Base-by-base conservation (phyloP, 352 stramenopile species). In the Globisporangium emineosum region DNA sequence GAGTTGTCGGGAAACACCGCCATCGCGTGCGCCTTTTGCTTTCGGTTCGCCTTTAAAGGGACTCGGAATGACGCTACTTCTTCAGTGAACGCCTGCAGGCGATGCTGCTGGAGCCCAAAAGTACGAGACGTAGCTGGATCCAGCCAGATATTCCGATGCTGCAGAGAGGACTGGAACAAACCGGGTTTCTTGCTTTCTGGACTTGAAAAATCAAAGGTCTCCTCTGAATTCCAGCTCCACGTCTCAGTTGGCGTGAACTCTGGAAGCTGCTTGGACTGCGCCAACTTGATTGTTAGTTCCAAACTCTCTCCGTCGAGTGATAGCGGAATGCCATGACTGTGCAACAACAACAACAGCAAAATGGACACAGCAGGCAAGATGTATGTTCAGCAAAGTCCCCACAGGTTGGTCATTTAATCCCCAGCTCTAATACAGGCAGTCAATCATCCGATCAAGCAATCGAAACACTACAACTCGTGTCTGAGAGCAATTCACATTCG, bases 11-110 rank as follows among this genome's bases (percentile, higher is more conserved):
- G 76, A n/a, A 87, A 78, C 2, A 83, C 70, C 2, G 69, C 66
- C 66, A 92, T 78, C 7, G 66, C 69, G n/a, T 83, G 71, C 12
- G 79, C 77, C 43, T 68, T 70, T 66, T 92, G 83, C 40, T 81
- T 81, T 8, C 71, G 72, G 47, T 85, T 83, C 8, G 58, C 76
- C 50, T 82, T 85, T 19, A 92, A 56, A 10, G 83, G 83, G 1
- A 90, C 79, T 13, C 75, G 59, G 57, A 89, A 88, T 19, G 83
- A 91, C n/a, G 79, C 73, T 0, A 92, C 54, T 53, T 90, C 67
- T 57, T 92, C 83, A 0, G 76, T 85, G 56, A 92, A 92, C 9
- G 67, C 57, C 33, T 89, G 65, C 13, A 78, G 56, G 23, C 83
- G 83, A 37, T 89, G 78, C 32, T 88, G 79, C 32, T 86, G 65